Conservation (phyloP, 2,329 filamentous ascomycete species). For the Fusarium sp. region DNA sequence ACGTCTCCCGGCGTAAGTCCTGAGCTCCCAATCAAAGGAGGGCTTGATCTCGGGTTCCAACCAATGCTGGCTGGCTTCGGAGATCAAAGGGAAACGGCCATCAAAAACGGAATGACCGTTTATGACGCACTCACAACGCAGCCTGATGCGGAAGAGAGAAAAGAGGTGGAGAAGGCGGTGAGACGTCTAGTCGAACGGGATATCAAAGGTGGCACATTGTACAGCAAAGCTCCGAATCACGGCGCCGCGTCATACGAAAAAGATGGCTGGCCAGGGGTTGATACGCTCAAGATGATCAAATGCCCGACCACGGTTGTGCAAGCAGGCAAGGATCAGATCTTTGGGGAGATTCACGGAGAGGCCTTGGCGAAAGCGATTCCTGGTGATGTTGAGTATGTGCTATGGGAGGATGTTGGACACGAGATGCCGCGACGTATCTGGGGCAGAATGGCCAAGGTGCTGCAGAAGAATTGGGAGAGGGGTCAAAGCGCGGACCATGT, state of each 20-base stretch:
- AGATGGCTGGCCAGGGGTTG: conserved; percentile 37
- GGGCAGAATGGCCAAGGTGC: not conserved
- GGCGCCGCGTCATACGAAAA: conserved; percentile 32
- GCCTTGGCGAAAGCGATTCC: conserved; percentile 38
- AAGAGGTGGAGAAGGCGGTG: not conserved
- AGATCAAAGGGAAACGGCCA: not conserved
- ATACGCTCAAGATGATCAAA: conserved; percentile 33
- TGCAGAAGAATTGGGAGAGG: conserved; percentile 14
- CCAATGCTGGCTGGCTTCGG: not conserved
- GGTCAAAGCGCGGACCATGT: not conserved
- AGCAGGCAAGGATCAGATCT: conserved; percentile 43
- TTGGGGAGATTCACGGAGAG: conserved; percentile 40
- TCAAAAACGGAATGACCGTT: not conserved
- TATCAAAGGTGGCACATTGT: conserved; percentile 37
- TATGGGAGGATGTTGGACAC: conserved; percentile 37
- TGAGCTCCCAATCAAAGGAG: conserved; percentile 14
- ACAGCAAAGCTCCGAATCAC: conserved; percentile 42
- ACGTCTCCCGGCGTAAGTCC: conserved; percentile 34
- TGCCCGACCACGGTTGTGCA: conserved; percentile 45
- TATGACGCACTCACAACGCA: conserved; percentile 22
- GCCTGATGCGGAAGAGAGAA: conserved; percentile 8
- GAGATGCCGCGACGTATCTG: conserved; percentile 30
- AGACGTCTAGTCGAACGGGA: conserved; percentile 17
- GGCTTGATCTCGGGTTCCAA: not conserved
- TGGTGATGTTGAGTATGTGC: conserved; percentile 30